phyloP scores from a whole-genome alignment of 768 basidiomycete species.

The Psilocybe azurescens region DNA sequence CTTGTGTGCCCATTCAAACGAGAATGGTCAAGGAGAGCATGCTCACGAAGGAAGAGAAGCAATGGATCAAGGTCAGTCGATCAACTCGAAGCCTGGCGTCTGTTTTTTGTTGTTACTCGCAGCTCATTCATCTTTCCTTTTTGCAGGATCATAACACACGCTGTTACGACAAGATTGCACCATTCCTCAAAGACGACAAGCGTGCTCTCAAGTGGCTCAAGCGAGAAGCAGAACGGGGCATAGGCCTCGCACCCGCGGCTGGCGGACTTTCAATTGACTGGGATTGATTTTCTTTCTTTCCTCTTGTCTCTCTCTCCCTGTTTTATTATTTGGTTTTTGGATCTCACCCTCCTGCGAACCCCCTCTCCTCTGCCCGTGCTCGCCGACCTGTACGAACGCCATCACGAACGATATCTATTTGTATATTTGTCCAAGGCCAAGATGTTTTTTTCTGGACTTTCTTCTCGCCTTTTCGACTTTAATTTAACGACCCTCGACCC shows the following conservation, averaged over 20 bases:
- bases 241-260: slow-evolving; percentile 72
- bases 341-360: not conserved
- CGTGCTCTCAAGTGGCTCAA: slow-evolving; percentile 83
- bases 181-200: slow-evolving; percentile 76
- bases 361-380: not conserved
- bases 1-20: slow-evolving; percentile 93
- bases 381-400: not conserved
- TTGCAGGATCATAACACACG: slow-evolving; percentile 81
- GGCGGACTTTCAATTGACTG: slow-evolving; percentile 82
- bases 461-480: slow-evolving; percentile 1
- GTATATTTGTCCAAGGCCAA: not conserved
- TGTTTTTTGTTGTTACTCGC: slow-evolving; percentile 1
- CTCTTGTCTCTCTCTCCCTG: not conserved
- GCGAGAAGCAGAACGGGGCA: slow-evolving; percentile 75
- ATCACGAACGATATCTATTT: slow-evolving; percentile 15
- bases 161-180: slow-evolving; percentile 68
- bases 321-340: not conserved
- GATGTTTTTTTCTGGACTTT: not conserved
- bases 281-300: slow-evolving; percentile 52
- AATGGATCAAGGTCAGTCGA: slow-evolving; percentile 77
- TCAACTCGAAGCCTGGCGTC: not conserved
- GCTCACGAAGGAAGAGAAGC: slow-evolving; percentile 84
- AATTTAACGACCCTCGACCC: not conserved
- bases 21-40: slow-evolving; percentile 85
- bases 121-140: not conserved